Percentiles rank a stretch among this genome's conserved stretches.
phyloP scores from a whole-genome alignment of 345 rosid genomes.

The Eucalyptus paniculata region DNA sequence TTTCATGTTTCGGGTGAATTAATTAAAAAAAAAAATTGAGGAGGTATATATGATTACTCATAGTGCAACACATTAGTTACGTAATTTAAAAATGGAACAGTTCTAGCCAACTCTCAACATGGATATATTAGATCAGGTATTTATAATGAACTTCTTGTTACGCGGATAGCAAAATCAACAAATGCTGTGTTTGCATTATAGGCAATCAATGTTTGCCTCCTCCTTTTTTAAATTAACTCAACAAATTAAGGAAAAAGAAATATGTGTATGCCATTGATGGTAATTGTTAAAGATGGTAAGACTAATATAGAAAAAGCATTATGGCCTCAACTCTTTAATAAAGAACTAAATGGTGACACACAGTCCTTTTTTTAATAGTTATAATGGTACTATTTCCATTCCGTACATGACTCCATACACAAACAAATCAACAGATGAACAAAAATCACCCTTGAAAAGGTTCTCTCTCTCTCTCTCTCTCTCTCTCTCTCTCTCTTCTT shows the following conservation, averaged over 20 bases:
- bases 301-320: not conserved
- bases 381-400: not conserved
- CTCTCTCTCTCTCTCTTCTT: too few species aligned
- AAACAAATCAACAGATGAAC: not conserved
- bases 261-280: not conserved
- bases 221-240: not conserved
- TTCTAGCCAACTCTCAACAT: too few species aligned
- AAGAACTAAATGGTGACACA: not conserved
- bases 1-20: fast-evolving
- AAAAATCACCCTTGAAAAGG: not conserved
- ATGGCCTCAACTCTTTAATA: not conserved
- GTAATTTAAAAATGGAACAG: not conserved
- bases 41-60: not conserved
- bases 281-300: not conserved
- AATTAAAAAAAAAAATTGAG: too few species aligned
- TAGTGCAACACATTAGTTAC: fast-evolving
- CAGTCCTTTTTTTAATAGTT: not conserved
- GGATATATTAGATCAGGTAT: not conserved
- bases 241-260: not conserved
- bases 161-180: not conserved
- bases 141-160: not conserved
- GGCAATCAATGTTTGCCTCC: not conserved
- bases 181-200: not conserved
- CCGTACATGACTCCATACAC: fast-evolving
- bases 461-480: too few species aligned